Base-by-base conservation (phyloP, 106 monocot genomes). In the Platanthera guangdongensis region DNA sequence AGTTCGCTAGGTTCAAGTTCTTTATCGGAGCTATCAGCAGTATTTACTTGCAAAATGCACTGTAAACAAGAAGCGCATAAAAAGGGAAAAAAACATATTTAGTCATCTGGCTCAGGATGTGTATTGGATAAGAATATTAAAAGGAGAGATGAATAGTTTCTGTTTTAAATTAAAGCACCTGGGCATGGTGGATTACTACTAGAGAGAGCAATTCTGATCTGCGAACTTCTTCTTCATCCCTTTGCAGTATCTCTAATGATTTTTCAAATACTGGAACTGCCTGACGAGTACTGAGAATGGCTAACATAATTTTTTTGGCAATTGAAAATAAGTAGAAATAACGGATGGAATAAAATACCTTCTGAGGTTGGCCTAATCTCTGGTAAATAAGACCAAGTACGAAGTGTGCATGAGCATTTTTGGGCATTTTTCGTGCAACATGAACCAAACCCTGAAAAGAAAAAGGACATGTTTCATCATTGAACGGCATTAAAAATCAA, bases 341-440 rank as follows among this genome's bases (percentile, higher is more conserved):
- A 71, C 14, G 54, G 59, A 62, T 21, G 7, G 70, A 74, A 50
- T 51, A 57, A 16, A 74, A n/a, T 67, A 88, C 99, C 92, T 99
- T 99, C 45, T 94, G 99, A 69, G 92, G 94, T 83, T 99, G 99
- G 63, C 89, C 88, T 73, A 99, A 79, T 72, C 99, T 94, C 71
- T 94, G 94, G 81, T 94, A 94, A 94, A 99, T 99, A 51, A 99
- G 67, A 30, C 97, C 93, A 51, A 97, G 88, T 16, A 94, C 30
- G 78, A 90, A 94, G 84, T 99, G 94, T 63, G 88, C 86, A 78
- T 99, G 94, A 59, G 94, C 99, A 92, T 99, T 99, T 81, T 94
- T 99, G 13, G 90, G 90, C 89, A 94, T 90, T 86, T 92, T 99
- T 51, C 94, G 72, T 18, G 94, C 86, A 78, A 94, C 84, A 75